phyloP scores from a whole-genome alignment of 2,329 filamentous ascomycete species.

The Sporothrix brasiliensis region DNA sequence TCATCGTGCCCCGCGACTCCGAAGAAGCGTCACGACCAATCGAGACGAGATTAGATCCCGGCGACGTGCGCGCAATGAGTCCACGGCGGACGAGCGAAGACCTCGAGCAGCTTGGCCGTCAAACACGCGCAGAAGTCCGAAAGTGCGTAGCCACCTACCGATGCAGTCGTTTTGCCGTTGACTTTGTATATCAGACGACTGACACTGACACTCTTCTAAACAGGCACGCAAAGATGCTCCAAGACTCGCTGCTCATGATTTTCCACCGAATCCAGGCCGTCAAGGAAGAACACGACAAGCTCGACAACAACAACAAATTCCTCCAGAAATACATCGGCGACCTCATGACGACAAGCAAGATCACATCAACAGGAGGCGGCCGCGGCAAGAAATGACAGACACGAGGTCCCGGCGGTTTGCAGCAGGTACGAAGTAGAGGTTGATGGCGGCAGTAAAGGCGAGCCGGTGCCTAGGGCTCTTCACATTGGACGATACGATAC shows the following conservation, averaged over 20 bases:
- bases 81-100: conserved; percentile 88
- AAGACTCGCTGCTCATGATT: conserved; percentile 85
- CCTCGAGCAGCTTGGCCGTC: conserved; percentile 81
- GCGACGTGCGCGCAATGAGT: conserved; percentile 93
- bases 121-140: conserved; percentile 70
- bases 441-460: conserved; percentile 1
- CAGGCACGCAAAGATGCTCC: conserved; percentile 80
- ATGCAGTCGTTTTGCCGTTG: background rate
- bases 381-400: conserved; percentile 56
- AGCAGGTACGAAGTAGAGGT: background rate
- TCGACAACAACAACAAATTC: conserved; percentile 96
- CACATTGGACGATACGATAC: background rate
- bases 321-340: conserved; percentile 97
- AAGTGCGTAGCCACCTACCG: conserved; percentile 47
- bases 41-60: conserved; percentile 76
- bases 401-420: background rate
- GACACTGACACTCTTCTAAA: background rate
- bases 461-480: background rate
- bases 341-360: conserved; percentile 83
- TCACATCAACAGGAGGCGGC: conserved; percentile 58
- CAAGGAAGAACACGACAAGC: conserved; percentile 91
- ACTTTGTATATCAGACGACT: background rate
- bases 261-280: conserved; percentile 94
- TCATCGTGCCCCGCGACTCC: conserved; percentile 78
- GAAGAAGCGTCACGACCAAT: conserved; percentile 66